phyloP scores from a whole-genome alignment of 1,284 basidiomycete genomes.

The Lentinus polychrous region DNA sequence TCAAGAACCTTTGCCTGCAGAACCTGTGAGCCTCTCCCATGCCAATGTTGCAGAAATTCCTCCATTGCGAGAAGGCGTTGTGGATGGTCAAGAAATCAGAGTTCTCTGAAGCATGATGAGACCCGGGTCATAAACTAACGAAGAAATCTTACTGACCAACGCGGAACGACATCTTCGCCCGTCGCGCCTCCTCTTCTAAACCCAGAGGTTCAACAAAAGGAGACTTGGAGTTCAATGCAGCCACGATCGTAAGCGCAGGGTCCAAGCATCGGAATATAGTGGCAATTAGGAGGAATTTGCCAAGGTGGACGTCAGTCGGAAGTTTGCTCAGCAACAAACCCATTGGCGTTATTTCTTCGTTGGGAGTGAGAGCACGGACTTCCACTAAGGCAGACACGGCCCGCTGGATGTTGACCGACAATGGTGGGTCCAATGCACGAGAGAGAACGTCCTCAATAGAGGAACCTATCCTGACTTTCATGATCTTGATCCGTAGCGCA shows the following conservation, averaged over 20 bases:
- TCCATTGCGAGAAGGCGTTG: conserved; percentile 87
- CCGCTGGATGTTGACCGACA: conserved; percentile 83
- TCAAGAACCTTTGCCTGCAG: conserved; percentile 81
- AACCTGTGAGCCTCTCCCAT: conserved; percentile 66
- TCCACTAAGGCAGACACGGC: conserved; percentile 91
- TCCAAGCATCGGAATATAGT: conserved; percentile 88
- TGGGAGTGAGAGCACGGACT: conserved; percentile 78
- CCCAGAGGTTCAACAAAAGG: conserved; percentile 92
- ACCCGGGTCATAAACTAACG: too few species aligned
- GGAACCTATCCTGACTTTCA: conserved; percentile 83
- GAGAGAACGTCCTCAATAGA: conserved; percentile 90
- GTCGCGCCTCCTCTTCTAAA: conserved; percentile 81
- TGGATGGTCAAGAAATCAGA: conserved; percentile 96
- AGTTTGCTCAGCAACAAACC: conserved; percentile 88
- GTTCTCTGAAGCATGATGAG: conserved; percentile 54
- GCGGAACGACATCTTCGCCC: conserved; percentile 79
- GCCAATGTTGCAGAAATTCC: conserved; percentile 52
- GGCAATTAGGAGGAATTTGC: conserved; percentile 88
- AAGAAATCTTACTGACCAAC: conserved; percentile 42
- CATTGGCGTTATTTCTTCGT: conserved; percentile 94
- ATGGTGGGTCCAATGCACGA: conserved; percentile 87
- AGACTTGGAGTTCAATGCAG: conserved; percentile 88
- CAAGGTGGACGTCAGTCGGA: conserved; percentile 94
- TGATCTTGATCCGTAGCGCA: conserved; percentile 93
- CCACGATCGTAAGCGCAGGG: conserved; percentile 93